Conservation (phyloP, 306 rosid genomes). For the Pyrus communis region DNA sequence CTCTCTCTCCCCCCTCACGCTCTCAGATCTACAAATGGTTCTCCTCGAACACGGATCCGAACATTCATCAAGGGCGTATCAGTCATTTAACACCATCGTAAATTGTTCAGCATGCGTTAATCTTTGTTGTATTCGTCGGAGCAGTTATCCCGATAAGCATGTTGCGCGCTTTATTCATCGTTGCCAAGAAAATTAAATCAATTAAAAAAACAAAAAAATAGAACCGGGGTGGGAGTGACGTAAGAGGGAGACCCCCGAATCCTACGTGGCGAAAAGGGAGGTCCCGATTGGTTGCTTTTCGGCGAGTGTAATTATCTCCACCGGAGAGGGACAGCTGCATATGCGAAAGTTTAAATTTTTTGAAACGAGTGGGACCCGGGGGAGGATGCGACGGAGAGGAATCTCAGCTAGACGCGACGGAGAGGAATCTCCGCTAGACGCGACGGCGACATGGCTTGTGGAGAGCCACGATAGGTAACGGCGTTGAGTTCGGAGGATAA, state of each 20-base stretch:
- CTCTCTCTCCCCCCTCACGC: background rate
- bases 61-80: background rate
- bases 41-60: background rate
- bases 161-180: conserved; percentile 4
- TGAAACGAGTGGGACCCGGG: background rate
- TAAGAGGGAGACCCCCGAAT: conserved; percentile 1
- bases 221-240: background rate
- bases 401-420: conserved; percentile 5
- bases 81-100: background rate
- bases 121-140: background rate
- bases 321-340: background rate
- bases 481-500: conserved; percentile 12
- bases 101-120: background rate
- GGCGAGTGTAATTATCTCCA: conserved; percentile 13
- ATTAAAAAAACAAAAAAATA: background rate
- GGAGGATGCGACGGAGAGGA: background rate
- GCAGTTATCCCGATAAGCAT: conserved; percentile 36
- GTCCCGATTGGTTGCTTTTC: conserved; percentile 22
- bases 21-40: no score
- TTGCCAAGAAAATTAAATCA: background rate
- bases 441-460: conserved; percentile 9
- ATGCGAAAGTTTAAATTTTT: background rate
- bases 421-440: background rate
- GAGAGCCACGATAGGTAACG: background rate
- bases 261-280: conserved; percentile 10